Base-by-base conservation (phyloP, 169 alveolate species). In the Miamiensis avidus region DNA sequence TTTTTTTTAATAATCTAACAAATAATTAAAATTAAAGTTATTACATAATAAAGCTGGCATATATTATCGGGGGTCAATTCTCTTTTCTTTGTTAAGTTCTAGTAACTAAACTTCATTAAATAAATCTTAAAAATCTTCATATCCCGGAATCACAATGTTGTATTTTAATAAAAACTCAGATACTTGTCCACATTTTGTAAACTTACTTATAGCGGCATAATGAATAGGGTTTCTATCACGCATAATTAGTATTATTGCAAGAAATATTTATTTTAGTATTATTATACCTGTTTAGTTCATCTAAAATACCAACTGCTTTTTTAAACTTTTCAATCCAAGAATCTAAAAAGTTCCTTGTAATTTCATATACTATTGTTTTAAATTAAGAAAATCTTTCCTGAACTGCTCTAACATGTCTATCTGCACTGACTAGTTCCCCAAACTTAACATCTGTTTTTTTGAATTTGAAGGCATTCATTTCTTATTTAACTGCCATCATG, bases 141-240 rank as follows among this genome's bases (percentile, higher is more conserved):
- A 95, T 0, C 92, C 91, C 73, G 86, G 89, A 31, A 89, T 78
- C 1, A 85, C 89, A 34, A 91, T 89, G n/a, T 90, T 93, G 75
- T 89, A 89, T 29, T 89, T 89, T 20, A 92, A 82, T 28, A 95
- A 82, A 49, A 91, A 85, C 65, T 91, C 82, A 0, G 92, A 79
- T 29, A 89, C 74, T 89, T 92, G 88, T 74, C 79, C 82, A 75
- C 95, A 94, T 78, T 91, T 89, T 1, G 96, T 92, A 85, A 88
- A 93, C 83, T 95, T 95, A 30, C 92, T 89, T 90, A 95, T 84
- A 27, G 96, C 85, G 0, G 94, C 96, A 86, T 93, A 93, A 84
- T 95, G 97, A 49, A 95, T 81, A 1, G 96, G 96, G 65, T 91
- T 93, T 49, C 69, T 49, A 49, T 11, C 4, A 49, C 4, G n/a